Base-by-base conservation (phyloP, 2,329 filamentous ascomycete species). In the Venturia oleaginea region DNA sequence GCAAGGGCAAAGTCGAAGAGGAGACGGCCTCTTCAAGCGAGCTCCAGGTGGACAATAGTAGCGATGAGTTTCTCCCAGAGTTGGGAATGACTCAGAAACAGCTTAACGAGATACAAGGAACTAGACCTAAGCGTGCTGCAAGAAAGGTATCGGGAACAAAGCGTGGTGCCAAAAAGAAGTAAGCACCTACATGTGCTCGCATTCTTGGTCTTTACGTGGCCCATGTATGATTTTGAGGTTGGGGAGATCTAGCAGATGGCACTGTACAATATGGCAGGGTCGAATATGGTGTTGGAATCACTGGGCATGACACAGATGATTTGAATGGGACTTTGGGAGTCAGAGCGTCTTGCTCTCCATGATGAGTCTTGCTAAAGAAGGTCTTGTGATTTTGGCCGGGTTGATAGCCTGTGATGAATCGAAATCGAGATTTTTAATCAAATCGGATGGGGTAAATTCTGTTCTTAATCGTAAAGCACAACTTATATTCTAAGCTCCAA, bases 1-100 rank as follows among this genome's bases (percentile, higher is more conserved):
- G 15, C 27, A 55, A 55, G 51, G 19, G 27, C 6, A 55, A 34
- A 19, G 17, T 34, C 30, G 34, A 17, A 19, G 27, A 57, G 8
- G 51, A 57, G 15, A 15, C 48, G n/a, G 17, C 51, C 22, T 57
- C 51, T 22, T n/a, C 27, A 6, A 57, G 51, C 19, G 30, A 57
- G 30, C 30, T 34, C 17, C 30, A 57, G 2, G 27, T 32, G 19
- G 30, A 57, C 24, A 51, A 51, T n/a, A 34, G 30, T 30, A 34
- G 30, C 27, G 51, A 57, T 34, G 51, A 57, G 19, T 57, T 10
- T 34, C 51, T 57, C 8, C 30, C 51, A 8, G 51, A 57, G 19
- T 34, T 57, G 30, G 51, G 51, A 10, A 57, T 57, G 51, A 57
- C 51, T 57, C 51, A 57, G 19, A 57, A 57, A 11, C 51, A 57